A percentile compares a stretch with the other conserved stretches of the same genome.
Conservation (phyloP, 176 grass and related monocot species). For the Oryza meyeriana region DNA sequence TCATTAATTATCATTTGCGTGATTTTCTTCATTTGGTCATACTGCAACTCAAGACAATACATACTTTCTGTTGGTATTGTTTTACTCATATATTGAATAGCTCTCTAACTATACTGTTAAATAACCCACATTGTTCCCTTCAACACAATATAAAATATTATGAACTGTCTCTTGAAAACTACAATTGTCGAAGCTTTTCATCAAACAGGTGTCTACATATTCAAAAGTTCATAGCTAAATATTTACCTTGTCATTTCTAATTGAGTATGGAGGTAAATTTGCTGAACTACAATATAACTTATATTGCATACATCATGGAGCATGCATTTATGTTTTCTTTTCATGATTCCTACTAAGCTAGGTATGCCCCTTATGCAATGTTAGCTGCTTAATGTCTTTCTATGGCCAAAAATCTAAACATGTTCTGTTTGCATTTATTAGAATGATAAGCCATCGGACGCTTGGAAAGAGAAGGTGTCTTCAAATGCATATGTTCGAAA, state of each 20-base stretch:
- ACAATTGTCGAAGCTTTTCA: neutral
- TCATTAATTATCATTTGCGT: neutral
- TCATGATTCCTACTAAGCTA: constrained; percentile 14
- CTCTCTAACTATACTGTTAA: neutral
- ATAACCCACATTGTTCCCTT: neutral
- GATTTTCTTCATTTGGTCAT: neutral
- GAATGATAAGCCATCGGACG: constrained; percentile 38
- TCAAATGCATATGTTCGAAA: constrained; percentile 75
- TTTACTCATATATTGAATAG: constrained; percentile 8
- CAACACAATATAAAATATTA: neutral
- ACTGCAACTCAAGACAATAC: constrained; percentile 1
- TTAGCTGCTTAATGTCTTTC: neutral
- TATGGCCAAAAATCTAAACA: constrained; percentile 17
- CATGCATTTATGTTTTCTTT: constrained; percentile 2
- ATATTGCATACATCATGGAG: neutral
- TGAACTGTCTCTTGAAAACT: neutral
- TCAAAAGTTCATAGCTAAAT: neutral
- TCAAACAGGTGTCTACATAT: neutral
- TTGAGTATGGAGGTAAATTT: neutral
- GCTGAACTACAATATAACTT: neutral
- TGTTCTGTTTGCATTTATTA: constrained; percentile 44
- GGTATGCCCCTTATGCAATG: neutral
- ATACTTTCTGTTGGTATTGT: neutral
- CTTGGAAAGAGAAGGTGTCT: constrained; percentile 75
- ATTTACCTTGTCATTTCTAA: neutral